phyloP scores from a whole-genome alignment of 2,329 filamentous ascomycete genomes.

The Colletotrichum spaethianum region DNA sequence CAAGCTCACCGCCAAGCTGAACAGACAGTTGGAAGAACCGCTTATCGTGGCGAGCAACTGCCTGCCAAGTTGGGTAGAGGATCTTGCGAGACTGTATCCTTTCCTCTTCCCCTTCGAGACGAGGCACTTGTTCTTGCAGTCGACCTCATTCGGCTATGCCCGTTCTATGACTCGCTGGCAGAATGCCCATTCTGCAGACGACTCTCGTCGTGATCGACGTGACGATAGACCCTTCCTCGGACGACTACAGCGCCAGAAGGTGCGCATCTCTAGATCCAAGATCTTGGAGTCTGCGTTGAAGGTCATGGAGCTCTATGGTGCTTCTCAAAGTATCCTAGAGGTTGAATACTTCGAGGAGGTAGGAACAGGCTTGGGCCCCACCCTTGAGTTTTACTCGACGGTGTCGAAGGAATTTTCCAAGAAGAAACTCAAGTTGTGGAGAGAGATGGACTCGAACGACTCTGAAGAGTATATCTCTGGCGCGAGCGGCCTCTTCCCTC shows the following conservation, averaged over 20 bases:
- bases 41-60: constrained; percentile 98
- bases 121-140: constrained; percentile 95
- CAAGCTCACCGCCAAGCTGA: constrained; percentile 97
- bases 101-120: constrained; percentile 99
- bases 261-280: constrained; percentile 94
- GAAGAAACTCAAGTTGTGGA: constrained; percentile 97
- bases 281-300: constrained; percentile 97
- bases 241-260: constrained; percentile 93
- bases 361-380: constrained; percentile 94
- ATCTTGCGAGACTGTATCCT: constrained; percentile 91
- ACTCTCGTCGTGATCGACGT: constrained; percentile 84
- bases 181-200: constrained; percentile 86
- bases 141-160: constrained; percentile 97
- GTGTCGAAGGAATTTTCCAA: constrained; percentile 98
- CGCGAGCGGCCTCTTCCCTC: constrained; percentile 88
- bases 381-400: constrained; percentile 97
- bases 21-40: constrained; percentile 95
- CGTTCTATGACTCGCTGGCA: constrained; percentile 99
- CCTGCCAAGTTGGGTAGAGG: constrained; percentile 95
- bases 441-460: constrained; percentile 84
- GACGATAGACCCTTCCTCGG: constrained; percentile 95
- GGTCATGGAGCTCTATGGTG: constrained; percentile 98
- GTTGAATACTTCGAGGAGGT: constrained; percentile 99
- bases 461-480: constrained; percentile 88
- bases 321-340: constrained; percentile 95